These are phyloP conservation scores for Cenchrus purpureus DNA, from an alignment of 176 grass and related monocot genomes.

Conservation along the genomic window DNA sequence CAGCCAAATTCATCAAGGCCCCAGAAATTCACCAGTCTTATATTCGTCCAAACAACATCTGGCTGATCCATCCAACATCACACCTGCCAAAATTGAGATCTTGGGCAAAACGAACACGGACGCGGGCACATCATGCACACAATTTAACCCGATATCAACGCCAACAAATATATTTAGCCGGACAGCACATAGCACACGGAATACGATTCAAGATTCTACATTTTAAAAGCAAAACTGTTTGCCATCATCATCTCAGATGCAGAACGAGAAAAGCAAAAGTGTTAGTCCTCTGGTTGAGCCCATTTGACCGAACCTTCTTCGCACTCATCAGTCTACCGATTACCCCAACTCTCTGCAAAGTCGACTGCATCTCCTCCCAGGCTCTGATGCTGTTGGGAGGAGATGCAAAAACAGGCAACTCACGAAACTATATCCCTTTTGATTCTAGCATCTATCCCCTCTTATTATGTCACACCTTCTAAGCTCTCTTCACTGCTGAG, in stretches of 20 bases:
- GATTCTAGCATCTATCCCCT: conserved; percentile 50
- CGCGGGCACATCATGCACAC: not conserved
- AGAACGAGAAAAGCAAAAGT: conserved; percentile 24
- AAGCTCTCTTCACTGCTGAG: conserved; percentile 33
- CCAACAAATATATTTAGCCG: not conserved
- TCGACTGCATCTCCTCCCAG: conserved; percentile 35
- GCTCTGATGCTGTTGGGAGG: conserved; percentile 13
- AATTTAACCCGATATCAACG: not conserved
- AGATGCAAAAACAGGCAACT: conserved; percentile 36
- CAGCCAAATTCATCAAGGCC: not conserved
- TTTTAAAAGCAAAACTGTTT: conserved; percentile 50
- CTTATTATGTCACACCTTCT: conserved; percentile 40
- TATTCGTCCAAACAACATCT: not conserved
- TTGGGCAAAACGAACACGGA: not conserved
- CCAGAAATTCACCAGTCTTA: not conserved
- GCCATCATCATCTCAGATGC: conserved; percentile 42
- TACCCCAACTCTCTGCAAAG: conserved; percentile 40
- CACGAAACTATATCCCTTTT: conserved; percentile 34
- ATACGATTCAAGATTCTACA: not conserved
- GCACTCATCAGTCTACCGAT: conserved; percentile 52
- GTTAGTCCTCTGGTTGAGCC: conserved; percentile 39
- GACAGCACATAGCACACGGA: not conserved
- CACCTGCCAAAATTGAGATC: not conserved
- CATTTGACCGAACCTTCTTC: conserved; percentile 51
- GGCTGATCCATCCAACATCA: not conserved